These are phyloP conservation scores for Buxus sempervirens DNA, from an alignment of 164 flowering plant species.

Conservation along the genomic window DNA sequence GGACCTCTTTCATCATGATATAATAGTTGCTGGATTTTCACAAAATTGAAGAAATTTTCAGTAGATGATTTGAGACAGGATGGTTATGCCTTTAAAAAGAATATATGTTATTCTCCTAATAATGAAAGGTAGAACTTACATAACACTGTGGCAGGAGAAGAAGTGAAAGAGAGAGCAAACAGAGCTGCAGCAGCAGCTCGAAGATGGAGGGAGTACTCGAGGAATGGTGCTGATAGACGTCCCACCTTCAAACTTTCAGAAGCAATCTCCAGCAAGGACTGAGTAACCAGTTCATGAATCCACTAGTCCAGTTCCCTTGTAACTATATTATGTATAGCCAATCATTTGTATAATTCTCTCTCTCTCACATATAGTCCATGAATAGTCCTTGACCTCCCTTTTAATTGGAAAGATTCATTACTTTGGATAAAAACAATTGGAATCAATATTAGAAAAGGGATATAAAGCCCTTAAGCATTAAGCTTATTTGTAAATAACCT, in stretches of 20 bases:
- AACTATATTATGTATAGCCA: conserved; percentile 12
- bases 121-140: background rate
- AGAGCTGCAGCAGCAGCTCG: conserved; percentile 90
- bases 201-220: conserved; percentile 96
- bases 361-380: background rate
- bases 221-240: conserved; percentile 78
- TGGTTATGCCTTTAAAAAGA: too few species aligned
- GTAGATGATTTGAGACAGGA: too few species aligned
- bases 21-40: too few species aligned
- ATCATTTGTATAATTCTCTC: conserved; percentile 15
- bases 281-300: conserved; percentile 9
- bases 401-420: background rate
- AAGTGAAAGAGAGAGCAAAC: conserved; percentile 67
- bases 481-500: background rate
- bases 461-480: too few species aligned
- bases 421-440: too few species aligned
- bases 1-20: too few species aligned
- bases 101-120: too few species aligned
- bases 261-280: conserved; percentile 50
- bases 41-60: too few species aligned
- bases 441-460: too few species aligned
- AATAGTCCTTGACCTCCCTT: background rate
- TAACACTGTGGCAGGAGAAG: conserved; percentile 54
- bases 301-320: conserved; percentile 5
- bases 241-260: conserved; percentile 84